A percentile compares a stretch with the other conserved stretches of the same genome.
Evolutionary conservation across 2,329 filamentous ascomycete genomes (phyloP).

Genomic region (Phyllosticta citrichinensis): DNA sequence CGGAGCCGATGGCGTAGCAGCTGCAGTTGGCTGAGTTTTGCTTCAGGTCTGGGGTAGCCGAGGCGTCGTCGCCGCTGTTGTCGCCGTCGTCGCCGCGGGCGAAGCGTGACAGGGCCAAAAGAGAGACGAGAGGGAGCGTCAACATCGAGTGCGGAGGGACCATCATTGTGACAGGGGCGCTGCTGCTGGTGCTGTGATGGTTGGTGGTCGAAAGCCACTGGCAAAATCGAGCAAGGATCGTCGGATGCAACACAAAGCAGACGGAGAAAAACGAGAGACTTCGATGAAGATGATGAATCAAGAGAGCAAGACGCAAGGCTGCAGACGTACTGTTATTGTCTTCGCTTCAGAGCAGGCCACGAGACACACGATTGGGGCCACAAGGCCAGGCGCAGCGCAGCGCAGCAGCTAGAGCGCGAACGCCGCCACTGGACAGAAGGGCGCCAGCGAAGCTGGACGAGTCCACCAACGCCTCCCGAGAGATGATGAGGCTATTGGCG

Average conservation of each 20-base stretch:
- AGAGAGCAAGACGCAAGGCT: neutral
- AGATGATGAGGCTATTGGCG: neutral
- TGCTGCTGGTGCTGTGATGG: neutral
- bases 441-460: neutral
- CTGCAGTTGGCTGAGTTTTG: conserved; percentile 32
- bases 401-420: neutral
- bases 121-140: neutral
- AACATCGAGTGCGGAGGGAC: neutral
- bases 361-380: neutral
- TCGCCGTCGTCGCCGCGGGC: neutral
- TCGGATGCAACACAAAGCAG: neutral
- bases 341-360: neutral
- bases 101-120: neutral
- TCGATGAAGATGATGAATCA: neutral
- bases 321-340: neutral
- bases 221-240: neutral
- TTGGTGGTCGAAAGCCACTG: neutral
- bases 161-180: neutral
- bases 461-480: neutral
- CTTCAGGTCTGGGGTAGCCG: conserved; percentile 14
- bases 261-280: neutral
- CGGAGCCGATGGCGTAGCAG: conserved; percentile 38
- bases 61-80: neutral
- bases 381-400: neutral
- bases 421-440: too few species aligned